Conservation (phyloP, 106 monocot species). For the Triglochin maritima region DNA sequence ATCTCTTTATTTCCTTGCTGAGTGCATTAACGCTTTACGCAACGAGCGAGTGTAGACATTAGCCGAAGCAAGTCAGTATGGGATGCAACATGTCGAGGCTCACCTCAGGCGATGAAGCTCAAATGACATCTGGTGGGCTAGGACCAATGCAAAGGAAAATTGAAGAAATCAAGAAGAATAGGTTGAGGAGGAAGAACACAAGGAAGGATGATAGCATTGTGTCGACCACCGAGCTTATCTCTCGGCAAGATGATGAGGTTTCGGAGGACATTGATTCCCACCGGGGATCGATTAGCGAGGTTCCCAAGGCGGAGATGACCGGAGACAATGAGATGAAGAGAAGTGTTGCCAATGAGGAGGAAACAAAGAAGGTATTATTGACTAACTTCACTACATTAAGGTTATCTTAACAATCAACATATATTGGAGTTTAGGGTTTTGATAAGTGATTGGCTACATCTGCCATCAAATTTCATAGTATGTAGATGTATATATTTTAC, state of each 20-base stretch:
- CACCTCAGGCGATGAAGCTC: neutral
- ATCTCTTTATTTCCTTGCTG: no score
- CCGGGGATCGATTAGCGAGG: neutral
- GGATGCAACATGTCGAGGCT: slow-evolving; percentile 5
- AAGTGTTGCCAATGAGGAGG: no score
- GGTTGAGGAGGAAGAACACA: neutral
- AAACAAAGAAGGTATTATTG: no score
- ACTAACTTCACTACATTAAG: no score
- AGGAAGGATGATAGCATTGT: slow-evolving; percentile 1
- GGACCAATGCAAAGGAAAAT: slow-evolving; percentile 2
- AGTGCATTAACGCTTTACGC: no score
- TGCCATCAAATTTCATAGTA: no score
- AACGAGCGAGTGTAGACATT: no score
- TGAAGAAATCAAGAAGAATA: slow-evolving; percentile 3
- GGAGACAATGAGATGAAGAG: neutral
- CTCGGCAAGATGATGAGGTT: slow-evolving; percentile 2
- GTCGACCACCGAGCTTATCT: slow-evolving; percentile 3
- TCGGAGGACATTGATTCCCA: neutral
- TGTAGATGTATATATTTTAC: no score
- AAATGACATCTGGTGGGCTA: neutral
- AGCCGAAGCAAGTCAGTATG: neutral
- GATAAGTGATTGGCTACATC: no score
- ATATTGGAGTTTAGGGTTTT: no score
- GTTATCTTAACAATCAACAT: no score
- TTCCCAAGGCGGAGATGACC: neutral